Percentiles rank a stretch among this genome's conserved stretches.
Conservation (phyloP, 495 filamentous ascomycete genomes). For the Penicillium coprophilum region DNA sequence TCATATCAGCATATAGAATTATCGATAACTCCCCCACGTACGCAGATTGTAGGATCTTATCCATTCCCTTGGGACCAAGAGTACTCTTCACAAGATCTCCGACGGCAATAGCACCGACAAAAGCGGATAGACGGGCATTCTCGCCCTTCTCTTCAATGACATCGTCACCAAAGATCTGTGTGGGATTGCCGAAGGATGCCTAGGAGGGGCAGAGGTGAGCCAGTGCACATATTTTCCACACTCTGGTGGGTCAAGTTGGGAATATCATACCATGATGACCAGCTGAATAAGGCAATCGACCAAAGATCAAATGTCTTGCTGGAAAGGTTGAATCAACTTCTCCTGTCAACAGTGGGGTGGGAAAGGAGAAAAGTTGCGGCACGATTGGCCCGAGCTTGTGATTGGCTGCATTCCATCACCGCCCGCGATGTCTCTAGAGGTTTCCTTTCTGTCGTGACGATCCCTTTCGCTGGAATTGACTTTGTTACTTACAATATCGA, state of each 20-base stretch:
- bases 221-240: conserved; percentile 1
- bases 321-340: conserved; percentile 24
- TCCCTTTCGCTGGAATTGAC: conserved; percentile 1
- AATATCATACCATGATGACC: conserved; percentile 38
- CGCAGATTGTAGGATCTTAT: conserved; percentile 99
- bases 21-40: conserved; percentile 46
- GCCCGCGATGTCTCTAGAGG: conserved; percentile 26
- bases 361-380: conserved; percentile 42
- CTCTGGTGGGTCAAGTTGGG: too few relatives aligned
- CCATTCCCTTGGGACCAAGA: conserved; percentile 97
- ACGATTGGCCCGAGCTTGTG: conserved; percentile 41
- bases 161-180: conserved; percentile 97
- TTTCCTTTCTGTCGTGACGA: conserved; percentile 12
- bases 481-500: background rate
- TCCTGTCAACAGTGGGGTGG: conserved; percentile 32
- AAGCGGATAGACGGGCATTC: conserved; percentile 96
- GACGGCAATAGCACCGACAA: conserved; percentile 96
- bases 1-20: conserved; percentile 20
- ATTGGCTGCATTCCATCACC: conserved; percentile 27
- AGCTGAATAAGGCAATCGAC: conserved; percentile 26
- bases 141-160: conserved; percentile 98
- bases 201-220: conserved; percentile 18
- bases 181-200: conserved; percentile 73
- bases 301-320: conserved; percentile 27
- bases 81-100: conserved; percentile 97